Base-by-base conservation (phyloP, 257 asterid genomes). In the Verbascum thapsus region DNA sequence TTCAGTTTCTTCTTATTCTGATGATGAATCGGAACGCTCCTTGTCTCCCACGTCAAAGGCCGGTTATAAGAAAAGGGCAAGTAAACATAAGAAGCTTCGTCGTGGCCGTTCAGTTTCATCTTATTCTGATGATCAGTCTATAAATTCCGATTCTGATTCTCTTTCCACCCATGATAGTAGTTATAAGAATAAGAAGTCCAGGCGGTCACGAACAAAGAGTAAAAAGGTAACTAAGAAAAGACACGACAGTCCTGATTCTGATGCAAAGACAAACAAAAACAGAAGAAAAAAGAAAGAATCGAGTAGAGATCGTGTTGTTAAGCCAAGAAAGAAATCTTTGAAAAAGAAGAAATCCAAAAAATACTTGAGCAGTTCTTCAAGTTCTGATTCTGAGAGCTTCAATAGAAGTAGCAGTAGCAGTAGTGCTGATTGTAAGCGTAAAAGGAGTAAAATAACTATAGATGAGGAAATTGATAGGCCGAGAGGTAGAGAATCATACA, bases 371-470 rank as follows among this genome's bases (percentile, higher is more conserved):
- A 73, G 85, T 79, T 78, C 82, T 48, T 75, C 82, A 13, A 75
- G 79, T 71, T 74, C 88, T 30, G 90, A 81, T 70, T 78, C 91
- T 8, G 67, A 35, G 74, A 83, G 95, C 82, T 73, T 78, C 72
- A 73, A 37, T 44, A 83, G 73, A 63, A 52, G 59, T 15, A 70
- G 85, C 61, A 53, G 75, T 52, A 68, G 75, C 41, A 65, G 73
- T 42, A 55, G 65, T 15, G 64, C 63, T 51, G 87, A 74, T 54
- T 66, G 74, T 41, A 55, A 68, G 60, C 67, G 9, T 50, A 20
- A 1, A 53, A 75, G 40, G 81, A 70, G 17, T 41, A 58, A 53
- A 63, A 18, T 13, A 16, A 22, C 10, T 7, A 8, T 34, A 6
- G 45, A 56, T 40, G 43, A 44, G 35, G 71, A 70, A 44, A 64